These are phyloP conservation scores for Pythium coloratum DNA, from an alignment of 352 stramenopile species.

Conservation along the genomic window DNA sequence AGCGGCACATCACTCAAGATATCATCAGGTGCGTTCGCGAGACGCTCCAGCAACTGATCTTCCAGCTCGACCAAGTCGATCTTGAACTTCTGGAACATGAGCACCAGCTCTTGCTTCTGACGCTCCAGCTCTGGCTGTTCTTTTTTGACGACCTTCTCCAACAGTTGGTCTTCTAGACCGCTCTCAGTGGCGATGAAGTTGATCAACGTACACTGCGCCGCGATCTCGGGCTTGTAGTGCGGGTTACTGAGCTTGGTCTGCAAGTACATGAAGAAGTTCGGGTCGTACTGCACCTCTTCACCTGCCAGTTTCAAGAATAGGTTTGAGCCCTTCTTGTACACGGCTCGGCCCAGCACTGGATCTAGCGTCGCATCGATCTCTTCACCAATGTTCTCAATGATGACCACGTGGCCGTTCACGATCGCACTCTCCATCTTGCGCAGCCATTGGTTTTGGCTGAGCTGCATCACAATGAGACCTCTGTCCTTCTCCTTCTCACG, in stretches of 20 bases:
- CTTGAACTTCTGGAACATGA: slow-evolving; percentile 92
- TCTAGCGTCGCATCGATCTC: slow-evolving; percentile 97
- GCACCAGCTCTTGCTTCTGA: slow-evolving; percentile 84
- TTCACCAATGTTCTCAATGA: slow-evolving; percentile 97
- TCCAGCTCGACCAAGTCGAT: slow-evolving; percentile 90
- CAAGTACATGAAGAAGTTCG: slow-evolving; percentile 93
- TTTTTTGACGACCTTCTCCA: slow-evolving; percentile 86
- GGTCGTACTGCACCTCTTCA: slow-evolving; percentile 97
- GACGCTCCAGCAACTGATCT: slow-evolving; percentile 84
- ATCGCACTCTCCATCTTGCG: slow-evolving; percentile 94
- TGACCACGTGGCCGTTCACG: slow-evolving; percentile 94
- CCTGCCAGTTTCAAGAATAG: slow-evolving; percentile 94
- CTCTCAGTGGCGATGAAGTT: slow-evolving; percentile 94
- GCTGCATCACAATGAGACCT: slow-evolving; percentile 91
- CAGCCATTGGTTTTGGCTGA: slow-evolving; percentile 97
- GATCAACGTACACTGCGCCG: slow-evolving; percentile 92
- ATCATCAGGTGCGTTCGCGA: slow-evolving; percentile 90
- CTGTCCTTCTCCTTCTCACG: slow-evolving; percentile 93
- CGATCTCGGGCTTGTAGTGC: slow-evolving; percentile 91
- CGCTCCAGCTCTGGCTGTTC: slow-evolving; percentile 89
- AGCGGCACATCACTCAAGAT: slow-evolving; percentile 90
- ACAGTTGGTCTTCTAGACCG: slow-evolving; percentile 88
- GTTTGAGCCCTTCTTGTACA: slow-evolving; percentile 96
- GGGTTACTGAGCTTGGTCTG: slow-evolving; percentile 93
- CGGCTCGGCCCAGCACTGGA: slow-evolving; percentile 93